Percentiles rank a stretch among this genome's conserved stretches.
phyloP scores from a whole-genome alignment of 2,329 filamentous ascomycete species.

The Hortaea sp. region DNA sequence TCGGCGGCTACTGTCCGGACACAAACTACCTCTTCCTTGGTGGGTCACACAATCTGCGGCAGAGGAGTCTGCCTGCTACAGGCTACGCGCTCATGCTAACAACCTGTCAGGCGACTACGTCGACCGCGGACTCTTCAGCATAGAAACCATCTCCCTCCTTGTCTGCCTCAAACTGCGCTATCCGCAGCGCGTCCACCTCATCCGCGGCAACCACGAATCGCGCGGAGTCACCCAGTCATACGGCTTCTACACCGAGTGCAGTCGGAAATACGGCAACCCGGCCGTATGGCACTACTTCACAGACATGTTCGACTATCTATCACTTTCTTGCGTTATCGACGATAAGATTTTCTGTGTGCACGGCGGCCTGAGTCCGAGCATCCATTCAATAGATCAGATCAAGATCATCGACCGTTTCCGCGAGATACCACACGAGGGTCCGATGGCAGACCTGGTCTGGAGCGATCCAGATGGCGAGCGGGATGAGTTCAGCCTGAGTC shows the following conservation, averaged over 20 bases:
- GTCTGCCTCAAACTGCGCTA: conserved; percentile 96
- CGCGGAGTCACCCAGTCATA: conserved; percentile 97
- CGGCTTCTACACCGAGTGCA: conserved; percentile 97
- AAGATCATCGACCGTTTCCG: conserved; percentile 99
- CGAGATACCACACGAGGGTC: conserved; percentile 95
- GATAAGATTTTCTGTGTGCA: conserved; percentile 99
- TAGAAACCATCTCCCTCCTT: conserved; percentile 95
- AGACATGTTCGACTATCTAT: conserved; percentile 99
- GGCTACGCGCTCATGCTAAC: no score
- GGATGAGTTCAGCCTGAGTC: conserved; percentile 91
- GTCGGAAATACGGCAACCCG: conserved; percentile 94
- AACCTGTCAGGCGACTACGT: conserved; percentile 53
- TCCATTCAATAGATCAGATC: conserved; percentile 98
- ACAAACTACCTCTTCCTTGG: conserved; percentile 97
- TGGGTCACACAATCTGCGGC: conserved; percentile 33
- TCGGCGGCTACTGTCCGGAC: conserved; percentile 92
- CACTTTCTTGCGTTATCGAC: conserved; percentile 93
- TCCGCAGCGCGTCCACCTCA: conserved; percentile 87
- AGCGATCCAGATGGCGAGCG: conserved; percentile 95
- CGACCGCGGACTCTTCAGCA: conserved; percentile 95
- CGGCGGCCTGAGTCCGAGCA: conserved; percentile 61
- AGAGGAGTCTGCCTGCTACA: neutral
- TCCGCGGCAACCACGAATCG: conserved; percentile 96
- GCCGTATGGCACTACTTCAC: conserved; percentile 99
- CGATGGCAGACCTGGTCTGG: conserved; percentile 99